These are phyloP conservation scores for Cercospora sp. DNA, from an alignment of 2,329 filamentous ascomycete species.

Conservation along the genomic window DNA sequence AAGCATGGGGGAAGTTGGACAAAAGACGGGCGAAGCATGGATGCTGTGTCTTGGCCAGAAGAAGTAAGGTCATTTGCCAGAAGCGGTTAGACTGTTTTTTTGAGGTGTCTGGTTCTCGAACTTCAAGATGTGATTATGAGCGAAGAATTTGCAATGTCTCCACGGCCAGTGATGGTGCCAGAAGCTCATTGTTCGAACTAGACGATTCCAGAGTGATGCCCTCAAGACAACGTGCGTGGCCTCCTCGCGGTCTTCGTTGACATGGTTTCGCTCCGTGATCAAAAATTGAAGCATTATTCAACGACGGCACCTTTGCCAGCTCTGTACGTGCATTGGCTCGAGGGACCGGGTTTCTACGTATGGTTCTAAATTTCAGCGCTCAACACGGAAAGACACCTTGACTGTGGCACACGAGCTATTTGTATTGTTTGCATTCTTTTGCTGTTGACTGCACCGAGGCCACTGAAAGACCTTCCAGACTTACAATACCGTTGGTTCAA, in stretches of 20 bases:
- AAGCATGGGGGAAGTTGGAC: not conserved
- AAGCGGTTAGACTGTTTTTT: not conserved
- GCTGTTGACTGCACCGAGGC: not conserved
- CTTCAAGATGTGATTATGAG: not conserved
- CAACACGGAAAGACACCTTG: not conserved
- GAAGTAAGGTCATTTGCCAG: slow-evolving; percentile 1
- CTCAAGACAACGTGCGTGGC: no score
- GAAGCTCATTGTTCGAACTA: no score
- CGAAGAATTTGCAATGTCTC: not conserved
- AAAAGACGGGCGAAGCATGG: slow-evolving; percentile 10
- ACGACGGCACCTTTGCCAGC: not conserved
- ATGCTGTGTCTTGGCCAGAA: not conserved
- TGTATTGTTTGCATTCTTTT: not conserved
- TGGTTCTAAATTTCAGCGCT: no score
- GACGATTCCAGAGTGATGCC: no score
- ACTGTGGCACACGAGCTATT: not conserved
- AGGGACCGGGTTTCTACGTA: no score
- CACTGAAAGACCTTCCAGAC: not conserved
- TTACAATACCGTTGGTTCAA: not conserved
- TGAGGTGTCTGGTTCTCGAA: not conserved
- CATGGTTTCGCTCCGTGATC: not conserved
- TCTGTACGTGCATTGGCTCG: not conserved
- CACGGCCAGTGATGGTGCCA: not conserved
- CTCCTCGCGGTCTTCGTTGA: no score
- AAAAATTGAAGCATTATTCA: not conserved